Evolutionary conservation across 495 filamentous ascomycete species (phyloP).

Genomic region (Pyrenula aspistea): DNA sequence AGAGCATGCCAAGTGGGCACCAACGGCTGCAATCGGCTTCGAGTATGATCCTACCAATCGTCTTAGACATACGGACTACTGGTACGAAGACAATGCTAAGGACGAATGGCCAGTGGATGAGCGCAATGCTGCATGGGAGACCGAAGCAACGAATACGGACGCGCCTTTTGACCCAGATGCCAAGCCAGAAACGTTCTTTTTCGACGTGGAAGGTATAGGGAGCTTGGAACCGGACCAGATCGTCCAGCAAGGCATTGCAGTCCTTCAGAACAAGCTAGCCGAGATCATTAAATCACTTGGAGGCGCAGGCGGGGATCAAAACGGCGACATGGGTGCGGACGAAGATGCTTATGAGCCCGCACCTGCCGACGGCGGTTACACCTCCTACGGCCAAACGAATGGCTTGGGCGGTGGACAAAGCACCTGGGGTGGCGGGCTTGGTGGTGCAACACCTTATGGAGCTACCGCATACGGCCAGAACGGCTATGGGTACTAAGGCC

Average conservation of each 20-base stretch:
- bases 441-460: conserved; percentile 48
- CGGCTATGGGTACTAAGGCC: neutral
- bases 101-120: conserved; percentile 78
- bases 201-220: conserved; percentile 83
- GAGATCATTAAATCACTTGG: conserved; percentile 64
- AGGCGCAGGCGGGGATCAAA: conserved; percentile 33
- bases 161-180: conserved; percentile 88
- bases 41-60: conserved; percentile 98
- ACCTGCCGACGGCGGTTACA: conserved; percentile 59
- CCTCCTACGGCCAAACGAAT: conserved; percentile 46
- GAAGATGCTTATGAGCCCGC: conserved; percentile 39
- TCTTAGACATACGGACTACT: conserved; percentile 75
- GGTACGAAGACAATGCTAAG: conserved; percentile 78
- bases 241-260: conserved; percentile 77
- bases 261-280: conserved; percentile 82
- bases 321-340: conserved; percentile 34
- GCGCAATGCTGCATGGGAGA: conserved; percentile 74
- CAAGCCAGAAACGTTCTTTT: conserved; percentile 72
- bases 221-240: conserved; percentile 78
- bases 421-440: conserved; percentile 49
- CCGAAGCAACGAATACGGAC: conserved; percentile 46
- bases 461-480: conserved; percentile 53
- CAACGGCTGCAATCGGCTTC: conserved; percentile 83
- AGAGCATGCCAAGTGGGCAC: conserved; percentile 96
- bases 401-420: conserved; percentile 37